Evolutionary conservation across 371 early-diverging fungal genomes (phyloP), one percentile per base, ranked within the genome.

Genomic region (Zancudomyces culisetae): DNA sequence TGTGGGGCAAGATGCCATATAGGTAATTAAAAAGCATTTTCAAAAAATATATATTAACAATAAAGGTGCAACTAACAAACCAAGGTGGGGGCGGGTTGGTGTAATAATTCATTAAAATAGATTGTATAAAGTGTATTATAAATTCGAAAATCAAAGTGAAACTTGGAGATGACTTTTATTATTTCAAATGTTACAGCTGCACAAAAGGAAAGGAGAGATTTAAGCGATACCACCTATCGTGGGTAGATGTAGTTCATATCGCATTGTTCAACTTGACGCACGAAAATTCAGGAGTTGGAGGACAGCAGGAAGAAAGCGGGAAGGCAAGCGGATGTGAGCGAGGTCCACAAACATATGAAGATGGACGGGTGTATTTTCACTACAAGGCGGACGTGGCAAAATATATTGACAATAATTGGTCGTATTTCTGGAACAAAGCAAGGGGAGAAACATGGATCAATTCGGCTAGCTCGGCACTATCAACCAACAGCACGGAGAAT

Each of bases 221-320:
- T 42, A 58, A 61, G 57, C 69, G 77, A 29, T 57, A 70, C 45
- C 55, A 64, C 27, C 45, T 77, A 35, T 68, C 76, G 19, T 77
- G 76, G 76, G 64, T 64, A 15, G 79, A 78, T 55, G 77, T 79
- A 3, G 72, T 72, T 3, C 76, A 79, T 51, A 56, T 79, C 41
- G 64, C 72, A 20, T 66, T 79, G 43, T 76, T 74, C 59, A 73
- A 75, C 51, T 58, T 79, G 30, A 61, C 66, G 2, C 66, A 66
- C 52, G 42, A 41, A 1, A 59, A 58, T 46, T 23, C 55, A 55
- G 29, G 53, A 61, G 15, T 15, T 10, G 35, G 35, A 15, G 15
- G 10, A 15, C 6, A 10, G 6, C 10, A 35, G 35, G 35, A 35
- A 15, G 51, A 60, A 27, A 22, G 52, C 1, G 49, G 60, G 30